These are phyloP conservation scores for Craterostigma plantagineum DNA, from an alignment of 257 asterid genomes.

Conservation along the genomic window DNA sequence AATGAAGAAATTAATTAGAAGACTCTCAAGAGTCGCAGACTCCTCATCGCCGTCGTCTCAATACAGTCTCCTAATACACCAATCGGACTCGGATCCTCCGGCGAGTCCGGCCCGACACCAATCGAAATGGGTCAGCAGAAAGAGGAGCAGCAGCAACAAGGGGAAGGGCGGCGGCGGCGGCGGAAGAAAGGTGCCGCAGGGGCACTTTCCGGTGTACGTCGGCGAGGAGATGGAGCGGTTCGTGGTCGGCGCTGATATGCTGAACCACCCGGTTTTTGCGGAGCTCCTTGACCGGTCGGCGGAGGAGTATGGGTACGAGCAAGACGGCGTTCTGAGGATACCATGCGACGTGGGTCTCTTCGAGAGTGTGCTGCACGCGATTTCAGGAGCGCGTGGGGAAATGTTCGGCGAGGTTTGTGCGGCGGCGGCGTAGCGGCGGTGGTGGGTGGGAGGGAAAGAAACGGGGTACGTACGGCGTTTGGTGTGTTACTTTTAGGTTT, in stretches of 20 bases:
- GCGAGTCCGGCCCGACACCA: too few species aligned
- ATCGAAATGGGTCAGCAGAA: constrained; percentile 3
- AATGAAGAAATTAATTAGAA: too few species aligned
- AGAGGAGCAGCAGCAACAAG: constrained; percentile 15
- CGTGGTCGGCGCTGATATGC: constrained; percentile 58
- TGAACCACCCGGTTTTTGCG: constrained; percentile 70
- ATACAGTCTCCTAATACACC: too few species aligned
- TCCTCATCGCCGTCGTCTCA: not conserved
- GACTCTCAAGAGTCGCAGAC: not conserved
- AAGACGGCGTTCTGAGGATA: constrained; percentile 63
- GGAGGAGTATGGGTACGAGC: constrained; percentile 76
- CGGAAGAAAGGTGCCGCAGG: constrained; percentile 78
- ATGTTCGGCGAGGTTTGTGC: too few species aligned
- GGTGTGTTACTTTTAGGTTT: too few species aligned
- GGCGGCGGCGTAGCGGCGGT: too few species aligned
- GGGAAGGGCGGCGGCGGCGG: too few species aligned
- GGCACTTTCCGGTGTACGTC: constrained; percentile 83
- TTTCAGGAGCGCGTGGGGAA: too few species aligned
- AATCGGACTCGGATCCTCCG: too few species aligned
- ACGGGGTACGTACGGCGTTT: too few species aligned
- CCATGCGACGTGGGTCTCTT: constrained; percentile 68
- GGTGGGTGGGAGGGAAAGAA: too few species aligned
- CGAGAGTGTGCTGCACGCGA: constrained; percentile 67
- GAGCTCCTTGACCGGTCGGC: constrained; percentile 54
- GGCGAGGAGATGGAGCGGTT: constrained; percentile 92